Conservation (phyloP, 129 eudicot genomes). For the Arctium lappa region DNA sequence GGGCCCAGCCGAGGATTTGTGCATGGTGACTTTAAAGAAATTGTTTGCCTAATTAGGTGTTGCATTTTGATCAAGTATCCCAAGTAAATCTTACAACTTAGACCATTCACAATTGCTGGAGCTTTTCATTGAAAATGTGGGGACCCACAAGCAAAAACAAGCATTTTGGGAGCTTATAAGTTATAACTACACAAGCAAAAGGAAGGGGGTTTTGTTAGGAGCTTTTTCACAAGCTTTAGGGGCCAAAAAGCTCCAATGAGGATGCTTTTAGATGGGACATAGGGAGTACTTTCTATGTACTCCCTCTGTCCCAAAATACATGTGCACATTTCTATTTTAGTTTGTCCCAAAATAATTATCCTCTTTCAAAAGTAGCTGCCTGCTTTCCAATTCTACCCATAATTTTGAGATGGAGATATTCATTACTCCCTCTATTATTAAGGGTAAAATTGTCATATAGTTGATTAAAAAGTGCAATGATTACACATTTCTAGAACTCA, state of each 20-base stretch:
- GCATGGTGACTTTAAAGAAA: background rate
- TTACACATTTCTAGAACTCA: background rate
- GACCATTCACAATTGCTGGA: background rate
- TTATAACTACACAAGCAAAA: background rate
- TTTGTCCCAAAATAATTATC: background rate
- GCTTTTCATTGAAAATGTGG: background rate
- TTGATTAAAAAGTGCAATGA: background rate
- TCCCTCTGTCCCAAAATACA: background rate
- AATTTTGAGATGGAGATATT: background rate
- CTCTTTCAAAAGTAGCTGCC: background rate
- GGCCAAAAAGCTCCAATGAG: background rate
- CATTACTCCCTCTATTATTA: background rate
- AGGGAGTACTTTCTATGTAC: background rate
- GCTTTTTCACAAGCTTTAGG: background rate
- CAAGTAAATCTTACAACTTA: background rate
- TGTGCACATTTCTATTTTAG: background rate
- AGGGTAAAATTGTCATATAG: background rate
- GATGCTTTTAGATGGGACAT: background rate
- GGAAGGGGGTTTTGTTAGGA: background rate
- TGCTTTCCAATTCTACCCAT: background rate
- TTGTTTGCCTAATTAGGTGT: background rate
- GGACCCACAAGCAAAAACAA: background rate
- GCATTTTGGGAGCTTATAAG: background rate
- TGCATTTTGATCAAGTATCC: background rate
- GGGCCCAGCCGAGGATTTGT: background rate